Evolutionary conservation across 2,329 filamentous ascomycete species (phyloP).

Genomic region (Ophiosphaerella narmari): DNA sequence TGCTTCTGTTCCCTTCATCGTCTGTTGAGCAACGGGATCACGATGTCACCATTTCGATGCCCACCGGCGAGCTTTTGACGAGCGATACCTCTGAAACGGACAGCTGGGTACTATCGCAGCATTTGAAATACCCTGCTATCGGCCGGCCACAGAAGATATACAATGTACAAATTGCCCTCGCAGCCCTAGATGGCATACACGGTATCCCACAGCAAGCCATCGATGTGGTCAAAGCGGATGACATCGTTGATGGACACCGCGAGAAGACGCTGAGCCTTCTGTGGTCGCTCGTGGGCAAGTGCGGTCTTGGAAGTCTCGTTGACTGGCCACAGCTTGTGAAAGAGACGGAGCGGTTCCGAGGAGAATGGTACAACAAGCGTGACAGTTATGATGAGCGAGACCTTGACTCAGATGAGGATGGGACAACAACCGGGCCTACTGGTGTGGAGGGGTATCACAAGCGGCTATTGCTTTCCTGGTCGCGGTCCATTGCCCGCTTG

Average conservation of each 20-base stretch:
- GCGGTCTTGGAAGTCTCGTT: conserved; percentile 59
- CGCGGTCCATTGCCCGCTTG: conserved; percentile 54
- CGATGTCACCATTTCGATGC: conserved; percentile 52
- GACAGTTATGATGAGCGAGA: conserved; percentile 37
- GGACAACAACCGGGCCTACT: conserved; percentile 26
- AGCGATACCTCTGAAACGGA: conserved; percentile 44
- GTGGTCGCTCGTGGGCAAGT: conserved; percentile 63
- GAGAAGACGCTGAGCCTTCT: conserved; percentile 67
- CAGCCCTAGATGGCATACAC: conserved; percentile 54
- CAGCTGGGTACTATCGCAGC: conserved; percentile 58
- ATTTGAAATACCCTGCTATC: conserved; percentile 62
- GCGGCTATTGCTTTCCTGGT: conserved; percentile 61
- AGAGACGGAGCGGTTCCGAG: conserved; percentile 55
- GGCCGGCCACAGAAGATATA: conserved; percentile 61
- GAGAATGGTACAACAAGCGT: conserved; percentile 35
- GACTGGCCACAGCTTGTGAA: conserved; percentile 59
- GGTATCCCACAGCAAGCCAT: conserved; percentile 49
- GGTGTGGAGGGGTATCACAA: conserved; percentile 43
- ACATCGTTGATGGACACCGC: conserved; percentile 67
- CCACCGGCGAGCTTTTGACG: conserved; percentile 51
- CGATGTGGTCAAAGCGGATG: conserved; percentile 56
- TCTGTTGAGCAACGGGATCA: conserved; percentile 38
- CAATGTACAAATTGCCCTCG: conserved; percentile 64
- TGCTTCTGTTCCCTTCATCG: conserved; percentile 56
- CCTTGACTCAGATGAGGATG: conserved; percentile 40